Evolutionary conservation across 164 flowering plant genomes (phyloP), one percentile per base, ranked within the genome.

Genomic region (Vitis cinerea): DNA sequence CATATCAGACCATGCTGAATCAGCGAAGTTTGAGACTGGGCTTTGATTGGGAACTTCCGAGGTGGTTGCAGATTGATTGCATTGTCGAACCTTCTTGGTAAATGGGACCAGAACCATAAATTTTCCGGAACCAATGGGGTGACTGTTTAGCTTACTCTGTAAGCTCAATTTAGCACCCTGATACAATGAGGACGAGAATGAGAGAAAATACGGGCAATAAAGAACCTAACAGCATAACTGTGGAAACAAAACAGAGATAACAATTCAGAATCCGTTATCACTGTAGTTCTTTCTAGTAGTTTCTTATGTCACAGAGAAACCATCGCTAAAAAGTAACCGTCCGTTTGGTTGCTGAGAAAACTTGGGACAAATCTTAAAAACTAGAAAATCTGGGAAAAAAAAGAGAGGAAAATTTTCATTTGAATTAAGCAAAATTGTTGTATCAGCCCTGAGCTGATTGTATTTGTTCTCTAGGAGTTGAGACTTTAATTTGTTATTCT

Each of bases 71-170:
- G 71, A 19, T 47, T 70, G 72, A 61, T 70, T 71, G 17, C 63
- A 65, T 47, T 68, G 64, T 53, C 63, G 47, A 29, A 2, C 85
- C 78, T 90, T 94, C 86, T 85, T 91, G 2, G 67, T 65, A 75
- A 84, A 91, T 1, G 99, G 99, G 61, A 95, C 75, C 8, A 91
- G 67, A 69, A 91, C 97, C 9, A 95, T 56, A 72, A 95, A 93
- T 10, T 89, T 90, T 10, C 82, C 84, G 1, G 52, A n/a, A 29
- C 63, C 74, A 50, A 87, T 75, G 2, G 71, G n/a, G 50, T 71
- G 71, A 52, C 72, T 62, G 64, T 73, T 71, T 48, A 95, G 63
- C 59, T 61, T 74, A 66, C 82, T 81, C 73, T 77, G 78, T 78
- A 79, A 31, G 61, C 58, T 73, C 80, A 91, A 68, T 72, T 92